A percentile compares a stretch with the other conserved stretches of the same genome.
Evolutionary conservation across 495 filamentous ascomycete genomes (phyloP).

Genomic region (Penicillium turbatum): DNA sequence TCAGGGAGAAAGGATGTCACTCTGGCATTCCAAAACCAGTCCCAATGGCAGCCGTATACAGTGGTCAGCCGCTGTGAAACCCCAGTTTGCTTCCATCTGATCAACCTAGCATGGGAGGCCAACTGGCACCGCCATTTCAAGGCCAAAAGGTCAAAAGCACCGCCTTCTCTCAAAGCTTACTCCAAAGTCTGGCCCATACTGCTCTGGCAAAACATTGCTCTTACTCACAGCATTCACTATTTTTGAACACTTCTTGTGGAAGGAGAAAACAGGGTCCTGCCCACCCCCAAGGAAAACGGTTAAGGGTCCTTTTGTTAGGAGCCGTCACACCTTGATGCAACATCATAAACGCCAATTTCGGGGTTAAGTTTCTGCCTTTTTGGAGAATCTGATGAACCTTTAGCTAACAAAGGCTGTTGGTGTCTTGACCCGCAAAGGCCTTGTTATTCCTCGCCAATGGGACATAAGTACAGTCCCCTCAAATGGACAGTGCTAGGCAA

Average conservation of each 20-base stretch:
- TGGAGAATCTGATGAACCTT: slow-evolving; percentile 7
- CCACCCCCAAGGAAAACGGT: slow-evolving; percentile 1
- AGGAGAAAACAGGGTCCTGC: slow-evolving; percentile 1
- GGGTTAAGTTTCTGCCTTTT: slow-evolving; percentile 14
- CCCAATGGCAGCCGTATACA: slow-evolving; percentile 36
- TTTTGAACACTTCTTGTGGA: slow-evolving; percentile 19
- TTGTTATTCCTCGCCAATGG: slow-evolving; percentile 13
- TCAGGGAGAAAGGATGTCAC: slow-evolving; percentile 20
- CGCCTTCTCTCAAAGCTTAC: slow-evolving; percentile 4
- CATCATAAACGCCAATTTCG: slow-evolving; percentile 23
- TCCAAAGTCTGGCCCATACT: slow-evolving; percentile 4
- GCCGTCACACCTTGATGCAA: slow-evolving; percentile 39
- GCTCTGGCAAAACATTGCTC: slow-evolving; percentile 1
- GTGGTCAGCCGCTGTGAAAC: slow-evolving; percentile 48
- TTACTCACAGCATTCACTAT: slow-evolving; percentile 6
- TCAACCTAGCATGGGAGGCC: slow-evolving; percentile 33
- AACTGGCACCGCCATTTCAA: slow-evolving; percentile 12
- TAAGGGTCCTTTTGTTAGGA: slow-evolving; percentile 10
- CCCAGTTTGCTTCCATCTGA: slow-evolving; percentile 39
- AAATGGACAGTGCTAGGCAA: neutral
- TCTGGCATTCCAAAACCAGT: slow-evolving; percentile 35
- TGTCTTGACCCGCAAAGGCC: slow-evolving; percentile 10
- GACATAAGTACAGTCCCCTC: slow-evolving; percentile 3
- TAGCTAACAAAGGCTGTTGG: slow-evolving; percentile 13
- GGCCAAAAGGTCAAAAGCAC: slow-evolving; percentile 8